Conservation (phyloP, 306 rosid genomes). For the Vigna angularis region DNA sequence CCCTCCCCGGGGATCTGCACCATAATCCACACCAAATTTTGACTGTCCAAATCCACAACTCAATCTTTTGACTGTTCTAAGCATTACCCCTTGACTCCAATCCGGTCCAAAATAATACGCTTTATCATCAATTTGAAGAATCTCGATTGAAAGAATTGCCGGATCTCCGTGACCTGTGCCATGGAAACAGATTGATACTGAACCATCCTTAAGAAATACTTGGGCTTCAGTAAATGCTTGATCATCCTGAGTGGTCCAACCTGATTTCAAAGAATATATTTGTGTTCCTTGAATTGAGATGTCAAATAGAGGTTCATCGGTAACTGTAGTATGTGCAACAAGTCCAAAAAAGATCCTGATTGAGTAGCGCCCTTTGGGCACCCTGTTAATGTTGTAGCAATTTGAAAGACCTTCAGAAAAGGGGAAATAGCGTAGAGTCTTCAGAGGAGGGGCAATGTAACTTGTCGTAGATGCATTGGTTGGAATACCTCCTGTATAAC, state of each 20-base stretch:
- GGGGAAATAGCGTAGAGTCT: constrained; percentile 84
- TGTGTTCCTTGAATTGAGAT: constrained; percentile 92
- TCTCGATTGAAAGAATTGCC: constrained; percentile 89
- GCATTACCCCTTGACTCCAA: constrained; percentile 65
- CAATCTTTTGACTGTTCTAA: constrained; percentile 80
- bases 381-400: constrained; percentile 74
- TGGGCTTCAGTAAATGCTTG: constrained; percentile 77
- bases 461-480: constrained; percentile 73
- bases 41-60: constrained; percentile 84
- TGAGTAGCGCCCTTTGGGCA: constrained; percentile 85
- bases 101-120: constrained; percentile 71
- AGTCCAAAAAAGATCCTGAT: constrained; percentile 87
- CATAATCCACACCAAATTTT: constrained; percentile 72
- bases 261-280: constrained; percentile 77
- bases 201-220: constrained; percentile 67
- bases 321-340: constrained; percentile 55
- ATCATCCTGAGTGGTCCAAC: constrained; percentile 85
- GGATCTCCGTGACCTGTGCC: constrained; percentile 99
- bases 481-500: constrained; percentile 90
- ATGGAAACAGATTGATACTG: constrained; percentile 89
- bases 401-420: constrained; percentile 85
- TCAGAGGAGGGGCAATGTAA: constrained; percentile 76
- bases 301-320: constrained; percentile 81
- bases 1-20: constrained; percentile 77
- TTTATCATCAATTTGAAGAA: constrained; percentile 80